A percentile compares a stretch with the other conserved stretches of the same genome.
Conservation (phyloP, 345 rosid species). For the Limnanthes douglasii region DNA sequence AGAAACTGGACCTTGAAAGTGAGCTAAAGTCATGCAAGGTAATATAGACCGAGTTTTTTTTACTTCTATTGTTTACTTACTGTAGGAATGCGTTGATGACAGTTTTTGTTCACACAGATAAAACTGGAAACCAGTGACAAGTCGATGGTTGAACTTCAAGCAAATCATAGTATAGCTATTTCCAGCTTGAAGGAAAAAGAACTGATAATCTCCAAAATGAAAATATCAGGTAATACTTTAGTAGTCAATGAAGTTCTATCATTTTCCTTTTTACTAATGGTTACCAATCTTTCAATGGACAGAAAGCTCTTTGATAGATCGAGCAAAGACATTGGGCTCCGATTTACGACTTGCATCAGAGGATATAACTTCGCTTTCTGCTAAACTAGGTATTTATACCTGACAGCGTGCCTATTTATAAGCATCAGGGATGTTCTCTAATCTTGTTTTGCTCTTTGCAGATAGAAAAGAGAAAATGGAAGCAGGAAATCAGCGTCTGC, state of each 20-base stretch:
- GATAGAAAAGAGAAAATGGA: slow-evolving; percentile 69
- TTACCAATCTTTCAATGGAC: slow-evolving; percentile 9
- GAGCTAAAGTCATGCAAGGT: slow-evolving; percentile 69
- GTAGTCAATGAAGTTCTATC: slow-evolving; percentile 2
- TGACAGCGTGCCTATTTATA: slow-evolving; percentile 1
- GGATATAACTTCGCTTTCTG: slow-evolving; percentile 49
- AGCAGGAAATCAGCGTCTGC: slow-evolving; percentile 47
- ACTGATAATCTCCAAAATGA: slow-evolving; percentile 35
- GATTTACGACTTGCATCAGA: slow-evolving; percentile 75
- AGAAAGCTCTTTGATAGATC: slow-evolving; percentile 49
- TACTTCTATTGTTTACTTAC: slow-evolving; percentile 3
- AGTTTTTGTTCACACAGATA: slow-evolving; percentile 24
- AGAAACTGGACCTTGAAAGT: slow-evolving; percentile 42
- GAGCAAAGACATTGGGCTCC: slow-evolving; percentile 45
- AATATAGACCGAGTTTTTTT: slow-evolving; percentile 4
- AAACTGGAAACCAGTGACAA: slow-evolving; percentile 37
- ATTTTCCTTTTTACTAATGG: not conserved
- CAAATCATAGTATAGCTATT: slow-evolving; percentile 21
- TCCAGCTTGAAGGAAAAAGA: slow-evolving; percentile 47
- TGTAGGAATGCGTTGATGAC: slow-evolving; percentile 1
- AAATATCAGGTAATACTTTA: slow-evolving; percentile 37
- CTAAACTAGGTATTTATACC: slow-evolving; percentile 47
- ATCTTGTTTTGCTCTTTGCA: slow-evolving; percentile 19
- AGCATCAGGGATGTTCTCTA: not conserved
- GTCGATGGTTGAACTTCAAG: slow-evolving; percentile 51